Evolutionary conservation across 2,329 filamentous ascomycete genomes (phyloP).

Genomic region (Aspergillus pseudoglaucus): DNA sequence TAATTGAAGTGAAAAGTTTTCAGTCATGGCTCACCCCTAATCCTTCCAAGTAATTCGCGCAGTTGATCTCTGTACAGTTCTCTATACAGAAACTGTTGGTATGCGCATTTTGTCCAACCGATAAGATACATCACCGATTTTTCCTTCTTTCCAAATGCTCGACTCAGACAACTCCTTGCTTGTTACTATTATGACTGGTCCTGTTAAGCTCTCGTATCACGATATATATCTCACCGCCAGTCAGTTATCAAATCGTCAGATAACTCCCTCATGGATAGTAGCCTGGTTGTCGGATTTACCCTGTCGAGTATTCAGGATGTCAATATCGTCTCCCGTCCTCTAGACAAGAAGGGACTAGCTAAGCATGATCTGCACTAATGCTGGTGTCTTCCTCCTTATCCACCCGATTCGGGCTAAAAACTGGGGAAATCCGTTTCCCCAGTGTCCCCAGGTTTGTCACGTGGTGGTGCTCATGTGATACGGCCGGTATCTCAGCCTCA

Average conservation of each 20-base stretch:
- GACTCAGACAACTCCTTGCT: background rate
- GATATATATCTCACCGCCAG: background rate
- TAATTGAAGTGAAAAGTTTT: background rate
- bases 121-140: too few relatives aligned
- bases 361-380: background rate
- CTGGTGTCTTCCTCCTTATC: background rate
- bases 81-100: background rate
- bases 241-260: background rate
- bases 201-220: background rate
- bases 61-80: conserved; percentile 11
- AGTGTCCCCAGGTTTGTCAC: too few relatives aligned
- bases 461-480: too few relatives aligned
- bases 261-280: too few relatives aligned
- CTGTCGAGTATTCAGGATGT: too few relatives aligned
- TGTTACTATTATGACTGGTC: background rate
- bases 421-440: background rate
- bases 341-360: too few relatives aligned
- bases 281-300: too few relatives aligned
- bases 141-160: background rate
- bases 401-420: background rate
- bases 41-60: conserved; percentile 15
- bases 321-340: too few relatives aligned
- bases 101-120: background rate
- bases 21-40: conserved; percentile 3
- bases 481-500: too few relatives aligned